Conservation (phyloP, 2,329 filamentous ascomycete species). For the Stagonosporopsis cucurbitacearum region DNA sequence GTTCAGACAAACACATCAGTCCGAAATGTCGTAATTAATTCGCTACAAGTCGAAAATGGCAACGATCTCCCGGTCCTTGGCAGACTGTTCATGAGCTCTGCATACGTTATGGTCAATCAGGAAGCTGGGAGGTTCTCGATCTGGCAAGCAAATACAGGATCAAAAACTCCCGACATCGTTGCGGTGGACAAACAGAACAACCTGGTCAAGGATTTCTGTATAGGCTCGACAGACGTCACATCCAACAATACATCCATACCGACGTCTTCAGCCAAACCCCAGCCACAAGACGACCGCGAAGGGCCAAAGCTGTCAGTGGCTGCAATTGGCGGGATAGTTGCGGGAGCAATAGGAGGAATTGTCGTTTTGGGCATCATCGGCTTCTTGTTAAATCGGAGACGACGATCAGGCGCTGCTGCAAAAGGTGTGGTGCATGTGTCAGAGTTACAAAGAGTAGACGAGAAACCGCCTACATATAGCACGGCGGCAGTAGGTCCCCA, state of each 20-base stretch:
- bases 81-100: constrained; percentile 26
- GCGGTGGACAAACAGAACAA: constrained; percentile 21
- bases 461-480: constrained; percentile 9
- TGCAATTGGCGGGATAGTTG: constrained; percentile 26
- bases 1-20: constrained; percentile 17
- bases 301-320: constrained; percentile 18
- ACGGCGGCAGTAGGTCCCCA: constrained; percentile 6
- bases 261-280: constrained; percentile 7
- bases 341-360: constrained; percentile 23
- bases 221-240: constrained; percentile 5
- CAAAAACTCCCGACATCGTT: constrained; percentile 11
- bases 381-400: constrained; percentile 23
- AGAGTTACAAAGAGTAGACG: constrained; percentile 13
- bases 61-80: constrained; percentile 27
- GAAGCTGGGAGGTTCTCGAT: constrained; percentile 23
- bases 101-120: constrained; percentile 29
- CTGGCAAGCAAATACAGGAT: constrained; percentile 20
- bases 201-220: constrained; percentile 19
- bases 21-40: constrained; percentile 25
- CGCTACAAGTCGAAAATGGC: constrained; percentile 18
- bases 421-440: background rate
- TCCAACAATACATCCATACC: constrained; percentile 5
- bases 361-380: constrained; percentile 18
- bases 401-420: constrained; percentile 8
- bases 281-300: constrained; percentile 4